Evolutionary conservation across 1,284 basidiomycete species (phyloP), one percentile per base, ranked within the genome.

Genomic region (Austroboletus rostrupii): DNA sequence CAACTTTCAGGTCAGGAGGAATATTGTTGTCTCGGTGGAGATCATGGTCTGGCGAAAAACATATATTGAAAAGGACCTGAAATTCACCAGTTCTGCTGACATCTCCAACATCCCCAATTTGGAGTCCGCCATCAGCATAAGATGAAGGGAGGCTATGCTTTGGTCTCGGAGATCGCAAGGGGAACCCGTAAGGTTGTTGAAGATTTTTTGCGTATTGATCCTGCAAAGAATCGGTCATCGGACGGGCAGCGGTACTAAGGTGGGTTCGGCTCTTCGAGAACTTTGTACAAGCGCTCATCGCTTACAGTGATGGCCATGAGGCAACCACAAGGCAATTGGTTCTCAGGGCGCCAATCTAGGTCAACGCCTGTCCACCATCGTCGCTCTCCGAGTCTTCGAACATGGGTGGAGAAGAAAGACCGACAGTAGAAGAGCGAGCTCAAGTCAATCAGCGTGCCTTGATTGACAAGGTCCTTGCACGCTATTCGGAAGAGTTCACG

Each of bases 401-500:
- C n/a, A 36, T 36, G n/a, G 35, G 4, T 36, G 3, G n/a, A 26
- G 23, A 26, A 26, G 23, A 26, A 26, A 26, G 23, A 1, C 8
- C 23, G 23, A 26, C 32, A 17, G 5, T 3, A 28, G 39, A 41
- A 26, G 21, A 14, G 26, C 39, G 9, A 5, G 38, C 21, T 6
- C 1, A 95, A 63, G 95, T 98, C 48, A 97, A 99, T 67, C 96
- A 98, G 70, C 80, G 95, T 21, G 92, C 92, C 10, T 76, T 96
- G 46, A 94, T 96, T 52, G 92, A 95, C 74, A 95, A 92, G 71
- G 92, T 97, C 39, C 81, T 98, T 21, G 92, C 96, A n/a, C 79
- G 96, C 40, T 99, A 98, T 67, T 92, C 90, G 20, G 95, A 92
- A 48, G 94, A 97, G 71, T 90, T 92, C 59, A 95, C 92, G 5